These are phyloP conservation scores for Desmodesmus armatus DNA, from an alignment of 139 green algal genomes.

Conservation along the genomic window DNA sequence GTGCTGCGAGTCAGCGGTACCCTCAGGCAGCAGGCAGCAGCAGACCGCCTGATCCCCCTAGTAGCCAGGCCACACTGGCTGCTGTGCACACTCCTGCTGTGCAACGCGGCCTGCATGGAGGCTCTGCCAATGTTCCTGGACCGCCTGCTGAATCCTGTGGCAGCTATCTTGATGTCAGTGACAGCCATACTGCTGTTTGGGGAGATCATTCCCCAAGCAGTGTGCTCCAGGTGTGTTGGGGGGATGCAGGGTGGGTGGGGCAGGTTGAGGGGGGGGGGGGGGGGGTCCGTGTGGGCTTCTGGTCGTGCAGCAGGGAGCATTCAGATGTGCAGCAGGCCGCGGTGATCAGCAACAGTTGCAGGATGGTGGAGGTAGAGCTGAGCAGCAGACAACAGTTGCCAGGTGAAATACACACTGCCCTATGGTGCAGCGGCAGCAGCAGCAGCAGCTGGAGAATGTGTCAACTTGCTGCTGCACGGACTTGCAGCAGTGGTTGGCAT, in stretches of 20 bases:
- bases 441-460: not conserved
- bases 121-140: conserved; percentile 87
- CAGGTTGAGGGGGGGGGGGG: too few species aligned
- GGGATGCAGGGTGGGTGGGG: not conserved
- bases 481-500: not conserved
- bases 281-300: too few species aligned
- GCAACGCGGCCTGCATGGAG: conserved; percentile 73
- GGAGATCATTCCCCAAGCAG: conserved; percentile 86
- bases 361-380: not conserved
- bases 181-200: conserved; percentile 87
- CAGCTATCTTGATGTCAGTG: conserved; percentile 78
- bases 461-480: too few species aligned
- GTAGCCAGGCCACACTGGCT: conserved; percentile 57
- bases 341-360: not conserved
- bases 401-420: too few species aligned
- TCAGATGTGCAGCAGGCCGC: not conserved
- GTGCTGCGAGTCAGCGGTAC: conserved; percentile 19
- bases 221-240: conserved; percentile 83
- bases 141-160: conserved; percentile 70
- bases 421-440: not conserved
- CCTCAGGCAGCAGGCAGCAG: conserved; percentile 20
- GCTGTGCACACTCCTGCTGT: conserved; percentile 72
- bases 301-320: too few species aligned
- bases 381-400: too few species aligned
- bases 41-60: conserved; percentile 54